Conservation (phyloP, 2,329 filamentous ascomycete species). For the Plectosphaerella sp. region DNA sequence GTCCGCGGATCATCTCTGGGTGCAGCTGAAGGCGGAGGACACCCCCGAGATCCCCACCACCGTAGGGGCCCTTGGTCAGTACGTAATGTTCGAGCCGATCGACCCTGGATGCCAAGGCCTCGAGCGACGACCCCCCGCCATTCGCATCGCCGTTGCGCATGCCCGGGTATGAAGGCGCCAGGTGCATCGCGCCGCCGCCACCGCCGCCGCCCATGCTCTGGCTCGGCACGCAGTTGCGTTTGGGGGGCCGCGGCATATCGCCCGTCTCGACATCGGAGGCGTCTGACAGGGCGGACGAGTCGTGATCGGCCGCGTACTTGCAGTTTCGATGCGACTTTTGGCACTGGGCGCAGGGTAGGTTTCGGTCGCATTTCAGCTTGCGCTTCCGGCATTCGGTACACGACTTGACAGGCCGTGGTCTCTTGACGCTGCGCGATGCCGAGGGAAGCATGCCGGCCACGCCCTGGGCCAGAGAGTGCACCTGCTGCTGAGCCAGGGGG, state of each 20-base stretch:
- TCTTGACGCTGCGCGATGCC: constrained; percentile 40
- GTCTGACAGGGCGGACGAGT: constrained; percentile 42
- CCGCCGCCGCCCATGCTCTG: constrained; percentile 2
- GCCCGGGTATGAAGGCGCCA: background rate
- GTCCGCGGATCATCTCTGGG: constrained; percentile 41
- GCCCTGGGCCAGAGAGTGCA: too few relatives aligned
- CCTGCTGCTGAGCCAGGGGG: background rate
- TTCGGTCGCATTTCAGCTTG: constrained; percentile 52
- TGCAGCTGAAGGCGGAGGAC: constrained; percentile 24
- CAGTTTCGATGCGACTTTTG: constrained; percentile 51
- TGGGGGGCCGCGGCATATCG: constrained; percentile 28
- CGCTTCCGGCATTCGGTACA: constrained; percentile 54
- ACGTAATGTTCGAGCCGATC: constrained; percentile 50
- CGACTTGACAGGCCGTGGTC: constrained; percentile 50
- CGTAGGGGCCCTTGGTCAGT: constrained; percentile 33
- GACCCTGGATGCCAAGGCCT: constrained; percentile 45
- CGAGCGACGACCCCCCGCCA: constrained; percentile 28
- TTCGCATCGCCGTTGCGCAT: constrained; percentile 23
- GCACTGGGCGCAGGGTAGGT: constrained; percentile 53
- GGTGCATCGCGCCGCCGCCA: constrained; percentile 1
- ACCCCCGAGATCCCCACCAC: constrained; percentile 27
- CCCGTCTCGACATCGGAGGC: constrained; percentile 37
- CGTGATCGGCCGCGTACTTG: constrained; percentile 47
- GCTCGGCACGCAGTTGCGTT: constrained; percentile 28
- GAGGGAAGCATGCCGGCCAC: background rate